Evolutionary conservation across 768 basidiomycete genomes (phyloP), one percentile per base, ranked within the genome.

Genomic region (Calocybe cyanea): DNA sequence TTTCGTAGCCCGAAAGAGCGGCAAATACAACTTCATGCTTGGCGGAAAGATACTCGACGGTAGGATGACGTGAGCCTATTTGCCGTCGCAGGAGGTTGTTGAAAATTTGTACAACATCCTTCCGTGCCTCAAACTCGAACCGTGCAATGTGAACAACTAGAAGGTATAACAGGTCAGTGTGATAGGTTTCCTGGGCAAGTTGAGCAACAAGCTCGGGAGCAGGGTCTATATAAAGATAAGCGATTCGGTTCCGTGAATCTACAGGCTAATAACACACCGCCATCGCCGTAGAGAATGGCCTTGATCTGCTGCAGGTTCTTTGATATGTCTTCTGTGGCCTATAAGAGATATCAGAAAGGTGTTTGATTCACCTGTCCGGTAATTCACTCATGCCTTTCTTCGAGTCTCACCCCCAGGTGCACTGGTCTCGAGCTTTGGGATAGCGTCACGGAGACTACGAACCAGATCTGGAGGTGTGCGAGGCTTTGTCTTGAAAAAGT

Each of bases 131-230:
- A 57, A 98, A 97, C 60, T 98, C 95, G 63, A 97, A 87, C 15
- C 82, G 82, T 14, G 83, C 80, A 51, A 96, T 84, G 62, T 89
- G 80, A 46, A 81, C 71, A 24, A 98, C 84, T 49, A 96, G 78
- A 30, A 81, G 71, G 50, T 87, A 78, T 19, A 98, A 73, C 19
- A 98, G 74, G 62, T 96, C 92, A 37, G 87, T 89, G 49, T 82
- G 83, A 70, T 97, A 98, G 7, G 92, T 91, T 63, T 98, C 95
- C 60, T 97, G 93, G 0, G 95, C 89, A 9, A 98, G 81, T 63
- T 97, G 94, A 6, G 94, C 92, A 34, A 97, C 78, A 24, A 91
- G 72, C 57, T 98, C 95, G 0, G 93, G 89, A 13, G 85, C 70
- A 7, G 92, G 88, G 49, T 94, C 92, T 83, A 58, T 24, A 49